Evolutionary conservation across 192 early-diverging fungal genomes (phyloP).

Genomic region (Powellomyces hirtus): DNA sequence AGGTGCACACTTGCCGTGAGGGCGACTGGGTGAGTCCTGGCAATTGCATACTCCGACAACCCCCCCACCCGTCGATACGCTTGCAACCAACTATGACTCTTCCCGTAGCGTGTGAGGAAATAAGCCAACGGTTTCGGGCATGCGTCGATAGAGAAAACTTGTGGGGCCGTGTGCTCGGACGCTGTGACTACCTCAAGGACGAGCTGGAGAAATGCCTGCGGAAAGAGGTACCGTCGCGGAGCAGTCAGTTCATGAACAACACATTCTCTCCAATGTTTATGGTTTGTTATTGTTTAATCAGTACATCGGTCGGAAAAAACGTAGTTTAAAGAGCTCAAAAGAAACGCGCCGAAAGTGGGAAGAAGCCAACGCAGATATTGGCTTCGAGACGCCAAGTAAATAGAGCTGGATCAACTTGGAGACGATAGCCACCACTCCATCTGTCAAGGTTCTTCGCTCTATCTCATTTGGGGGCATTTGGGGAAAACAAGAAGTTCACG

Average conservation of each 20-base stretch:
- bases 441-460: too few species aligned
- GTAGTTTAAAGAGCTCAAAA: slow-evolving; percentile 7
- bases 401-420: too few species aligned
- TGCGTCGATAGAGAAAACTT: slow-evolving; percentile 16
- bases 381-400: slow-evolving; percentile 4
- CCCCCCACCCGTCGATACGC: background rate
- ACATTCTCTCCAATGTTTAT: background rate
- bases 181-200: slow-evolving; percentile 22
- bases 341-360: slow-evolving; percentile 19
- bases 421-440: too few species aligned
- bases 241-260: slow-evolving; percentile 4
- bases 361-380: slow-evolving; percentile 23
- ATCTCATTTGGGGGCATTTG: too few species aligned
- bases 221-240: slow-evolving; percentile 32
- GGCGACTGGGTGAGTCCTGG: background rate
- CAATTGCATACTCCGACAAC: background rate
- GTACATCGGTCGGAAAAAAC: slow-evolving; percentile 19
- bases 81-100: slow-evolving; percentile 10
- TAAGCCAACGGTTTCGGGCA: slow-evolving; percentile 9
- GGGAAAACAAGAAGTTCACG: too few species aligned
- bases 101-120: slow-evolving; percentile 23
- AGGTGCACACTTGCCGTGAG: too few species aligned
- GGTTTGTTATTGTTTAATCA: background rate
- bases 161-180: slow-evolving; percentile 21
- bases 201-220: slow-evolving; percentile 18